Percentiles rank a stretch among this genome's conserved stretches.
These are phyloP conservation scores for Entrophospora sp. DNA, from an alignment of 192 early-diverging fungal genomes.

Conservation along the genomic window DNA sequence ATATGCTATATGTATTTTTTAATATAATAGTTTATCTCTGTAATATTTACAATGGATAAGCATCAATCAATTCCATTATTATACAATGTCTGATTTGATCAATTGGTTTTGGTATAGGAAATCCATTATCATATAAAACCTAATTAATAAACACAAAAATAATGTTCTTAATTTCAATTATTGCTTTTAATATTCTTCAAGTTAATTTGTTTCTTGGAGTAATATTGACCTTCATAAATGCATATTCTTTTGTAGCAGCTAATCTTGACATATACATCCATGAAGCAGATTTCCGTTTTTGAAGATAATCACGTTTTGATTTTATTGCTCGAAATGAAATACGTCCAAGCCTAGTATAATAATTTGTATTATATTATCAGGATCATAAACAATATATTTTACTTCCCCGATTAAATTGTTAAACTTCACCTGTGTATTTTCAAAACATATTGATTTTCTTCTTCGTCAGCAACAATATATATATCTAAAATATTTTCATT, in stretches of 20 bases:
- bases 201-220: too few species aligned
- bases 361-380: too few species aligned
- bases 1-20: background rate
- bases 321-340: conserved; percentile 96
- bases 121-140: conserved; percentile 80
- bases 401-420: background rate
- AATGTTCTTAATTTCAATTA: too few species aligned
- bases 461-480: conserved; percentile 91
- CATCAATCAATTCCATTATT: conserved; percentile 94
- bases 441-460: conserved; percentile 83
- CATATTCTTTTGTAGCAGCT: conserved; percentile 96
- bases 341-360: conserved; percentile 67
- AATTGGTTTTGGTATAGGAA: conserved; percentile 89
- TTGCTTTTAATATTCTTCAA: too few species aligned
- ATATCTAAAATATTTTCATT: conserved; percentile 70
- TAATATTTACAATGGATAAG: conserved; percentile 68
- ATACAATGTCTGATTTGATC: conserved; percentile 94
- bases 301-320: conserved; percentile 93
- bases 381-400: background rate
- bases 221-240: conserved; percentile 99
- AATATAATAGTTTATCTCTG: background rate
- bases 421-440: conserved; percentile 76
- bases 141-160: too few species aligned
- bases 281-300: conserved; percentile 86
- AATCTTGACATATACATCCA: conserved; percentile 99